phyloP scores from a whole-genome alignment of 2,329 filamentous ascomycete genomes.

The Pseudogymnoascus destructans region DNA sequence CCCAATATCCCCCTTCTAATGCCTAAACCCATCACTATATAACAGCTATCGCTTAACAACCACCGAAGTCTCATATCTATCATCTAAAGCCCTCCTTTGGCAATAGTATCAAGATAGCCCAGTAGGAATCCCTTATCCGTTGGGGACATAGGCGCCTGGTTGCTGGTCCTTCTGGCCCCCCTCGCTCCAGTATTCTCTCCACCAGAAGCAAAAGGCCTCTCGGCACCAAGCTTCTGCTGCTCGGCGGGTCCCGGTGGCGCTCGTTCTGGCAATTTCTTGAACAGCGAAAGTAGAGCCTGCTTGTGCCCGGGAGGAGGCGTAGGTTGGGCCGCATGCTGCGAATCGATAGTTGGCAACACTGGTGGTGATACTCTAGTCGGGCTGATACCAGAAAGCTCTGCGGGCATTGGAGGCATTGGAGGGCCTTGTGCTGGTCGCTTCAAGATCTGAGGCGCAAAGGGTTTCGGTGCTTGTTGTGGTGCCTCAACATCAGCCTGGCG shows the following conservation, averaged over 20 bases:
- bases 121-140: slow-evolving; percentile 66
- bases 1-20: background rate
- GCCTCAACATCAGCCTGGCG: slow-evolving; percentile 11
- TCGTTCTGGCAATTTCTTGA: slow-evolving; percentile 17
- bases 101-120: slow-evolving; percentile 50
- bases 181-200: background rate
- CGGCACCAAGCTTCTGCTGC: background rate
- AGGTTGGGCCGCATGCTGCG: slow-evolving; percentile 14
- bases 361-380: slow-evolving; percentile 21
- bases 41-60: slow-evolving; percentile 3
- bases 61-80: background rate
- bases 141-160: slow-evolving; percentile 46
- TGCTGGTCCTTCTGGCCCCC: slow-evolving; percentile 30
- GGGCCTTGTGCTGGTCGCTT: slow-evolving; percentile 33
- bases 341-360: background rate
- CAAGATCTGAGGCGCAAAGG: slow-evolving; percentile 40
- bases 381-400: slow-evolving; percentile 17
- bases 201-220: background rate
- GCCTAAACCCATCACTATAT: background rate
- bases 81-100: slow-evolving; percentile 13
- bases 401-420: slow-evolving; percentile 19
- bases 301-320: slow-evolving; percentile 33
- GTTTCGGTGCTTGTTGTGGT: slow-evolving; percentile 30
- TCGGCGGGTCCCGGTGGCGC: background rate
- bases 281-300: slow-evolving; percentile 29